Evolutionary conservation across 1,284 basidiomycete genomes (phyloP).

Genomic region (Kwoniella shivajii): DNA sequence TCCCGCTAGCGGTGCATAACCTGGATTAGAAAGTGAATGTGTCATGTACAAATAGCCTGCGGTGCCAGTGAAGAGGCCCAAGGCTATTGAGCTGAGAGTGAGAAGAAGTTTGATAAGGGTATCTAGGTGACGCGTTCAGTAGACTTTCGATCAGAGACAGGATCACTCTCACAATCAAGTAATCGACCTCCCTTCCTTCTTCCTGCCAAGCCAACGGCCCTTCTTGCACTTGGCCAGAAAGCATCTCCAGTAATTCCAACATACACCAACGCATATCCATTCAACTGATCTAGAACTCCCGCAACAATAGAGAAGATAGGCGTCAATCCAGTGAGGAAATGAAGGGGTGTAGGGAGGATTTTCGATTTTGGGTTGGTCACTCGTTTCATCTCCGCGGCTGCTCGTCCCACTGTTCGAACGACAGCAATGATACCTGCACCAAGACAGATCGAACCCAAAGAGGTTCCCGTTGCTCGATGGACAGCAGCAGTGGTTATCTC

Average conservation of each 20-base stretch:
- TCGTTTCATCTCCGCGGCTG: slow-evolving; percentile 42
- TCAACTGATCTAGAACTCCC: slow-evolving; percentile 69
- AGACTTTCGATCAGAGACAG: too few species aligned
- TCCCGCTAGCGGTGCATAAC: slow-evolving; percentile 74
- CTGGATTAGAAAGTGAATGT: slow-evolving; percentile 74
- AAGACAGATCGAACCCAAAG: slow-evolving; percentile 75
- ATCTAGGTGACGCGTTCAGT: slow-evolving; percentile 35
- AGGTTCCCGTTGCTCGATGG: slow-evolving; percentile 75
- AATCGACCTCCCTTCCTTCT: slow-evolving; percentile 48
- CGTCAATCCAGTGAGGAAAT: slow-evolving; percentile 53
- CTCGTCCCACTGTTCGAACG: slow-evolving; percentile 57
- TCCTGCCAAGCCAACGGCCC: slow-evolving; percentile 60
- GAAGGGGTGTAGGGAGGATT: slow-evolving; percentile 50
- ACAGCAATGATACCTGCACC: slow-evolving; percentile 74
- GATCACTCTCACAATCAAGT: slow-evolving; percentile 54
- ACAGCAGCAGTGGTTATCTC: slow-evolving; percentile 73
- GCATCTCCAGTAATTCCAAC: slow-evolving; percentile 80
- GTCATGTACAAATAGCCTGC: slow-evolving; percentile 84
- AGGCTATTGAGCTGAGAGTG: slow-evolving; percentile 70
- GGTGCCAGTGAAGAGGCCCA: slow-evolving; percentile 76
- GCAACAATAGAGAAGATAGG: slow-evolving; percentile 58
- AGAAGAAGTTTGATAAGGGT: slow-evolving; percentile 68
- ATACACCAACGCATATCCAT: slow-evolving; percentile 80
- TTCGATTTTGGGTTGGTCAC: slow-evolving; percentile 41
- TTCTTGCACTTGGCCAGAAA: slow-evolving; percentile 75